These are phyloP conservation scores for Crithidia bombi DNA, from an alignment of 208 protist genomes.

Conservation along the genomic window DNA sequence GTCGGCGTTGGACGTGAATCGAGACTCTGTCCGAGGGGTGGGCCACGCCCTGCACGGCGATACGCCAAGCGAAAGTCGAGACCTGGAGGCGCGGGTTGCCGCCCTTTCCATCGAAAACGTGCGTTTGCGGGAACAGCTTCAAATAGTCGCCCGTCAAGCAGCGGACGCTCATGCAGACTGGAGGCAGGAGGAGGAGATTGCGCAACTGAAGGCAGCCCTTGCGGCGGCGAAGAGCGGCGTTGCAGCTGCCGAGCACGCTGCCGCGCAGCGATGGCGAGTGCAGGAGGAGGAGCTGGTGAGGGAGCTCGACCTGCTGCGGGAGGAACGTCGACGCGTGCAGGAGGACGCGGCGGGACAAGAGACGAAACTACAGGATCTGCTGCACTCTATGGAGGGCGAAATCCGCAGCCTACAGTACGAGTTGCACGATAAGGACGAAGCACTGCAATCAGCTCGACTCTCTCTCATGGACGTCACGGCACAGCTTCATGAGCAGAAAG, in stretches of 20 bases:
- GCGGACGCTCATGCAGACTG: slow-evolving; percentile 17
- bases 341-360: slow-evolving; percentile 35
- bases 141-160: slow-evolving; percentile 41
- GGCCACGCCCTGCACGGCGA: neutral
- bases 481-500: slow-evolving; percentile 1
- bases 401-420: slow-evolving; percentile 26
- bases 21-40: neutral
- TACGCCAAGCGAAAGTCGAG: neutral
- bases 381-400: slow-evolving; percentile 46
- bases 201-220: slow-evolving; percentile 46
- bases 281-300: slow-evolving; percentile 68
- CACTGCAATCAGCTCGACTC: slow-evolving; percentile 18
- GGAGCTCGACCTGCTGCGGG: slow-evolving; percentile 64
- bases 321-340: slow-evolving; percentile 43
- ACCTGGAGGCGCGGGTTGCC: slow-evolving; percentile 39
- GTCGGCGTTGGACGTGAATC: neutral
- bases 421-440: slow-evolving; percentile 23
- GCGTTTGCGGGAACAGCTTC: slow-evolving; percentile 44
- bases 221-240: slow-evolving; percentile 19
- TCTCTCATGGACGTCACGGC: neutral
- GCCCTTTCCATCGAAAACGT: slow-evolving; percentile 55
- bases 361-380: slow-evolving; percentile 37
- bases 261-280: slow-evolving; percentile 39
- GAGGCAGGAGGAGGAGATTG: slow-evolving; percentile 69
- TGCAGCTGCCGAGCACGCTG: slow-evolving; percentile 25